Percentiles rank a stretch among this genome's conserved stretches.
Conservation (phyloP, 2,329 filamentous ascomycete species). For the Plenodomus lindquistii region DNA sequence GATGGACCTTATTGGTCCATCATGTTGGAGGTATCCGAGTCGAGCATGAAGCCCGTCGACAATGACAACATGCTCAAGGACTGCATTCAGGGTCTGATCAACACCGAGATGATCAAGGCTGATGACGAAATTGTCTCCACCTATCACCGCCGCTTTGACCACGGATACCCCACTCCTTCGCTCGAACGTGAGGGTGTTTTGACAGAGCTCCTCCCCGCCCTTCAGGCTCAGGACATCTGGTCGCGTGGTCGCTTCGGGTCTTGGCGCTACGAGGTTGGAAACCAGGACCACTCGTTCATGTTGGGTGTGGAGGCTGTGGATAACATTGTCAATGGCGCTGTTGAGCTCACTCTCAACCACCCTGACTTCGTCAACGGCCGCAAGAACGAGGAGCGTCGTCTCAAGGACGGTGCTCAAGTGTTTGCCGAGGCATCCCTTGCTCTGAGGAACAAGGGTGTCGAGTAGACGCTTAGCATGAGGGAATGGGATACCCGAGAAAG, state of each 20-base stretch:
- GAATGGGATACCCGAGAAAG: too few relatives aligned
- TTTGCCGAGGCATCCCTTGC: conserved; percentile 52
- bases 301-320: conserved; percentile 91
- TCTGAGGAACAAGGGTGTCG: conserved; percentile 32
- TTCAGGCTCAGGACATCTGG: conserved; percentile 88
- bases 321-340: conserved; percentile 83
- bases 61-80: conserved; percentile 82
- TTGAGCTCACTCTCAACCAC: conserved; percentile 94
- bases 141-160: conserved; percentile 97
- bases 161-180: conserved; percentile 94
- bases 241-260: conserved; percentile 96
- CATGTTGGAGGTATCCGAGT: conserved; percentile 98
- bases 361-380: conserved; percentile 90
- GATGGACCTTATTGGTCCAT: conserved; percentile 99
- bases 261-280: conserved; percentile 97
- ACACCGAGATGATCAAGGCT: conserved; percentile 93
- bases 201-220: conserved; percentile 87
- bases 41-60: conserved; percentile 91
- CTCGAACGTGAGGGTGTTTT: conserved; percentile 95
- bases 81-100: conserved; percentile 93
- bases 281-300: conserved; percentile 99
- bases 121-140: conserved; percentile 95
- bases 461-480: conserved; percentile 14
- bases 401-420: conserved; percentile 64
- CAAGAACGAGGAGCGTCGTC: conserved; percentile 66